phyloP scores from a whole-genome alignment of 192 early-diverging fungal genomes.

The Umbelopsis vinacea region DNA sequence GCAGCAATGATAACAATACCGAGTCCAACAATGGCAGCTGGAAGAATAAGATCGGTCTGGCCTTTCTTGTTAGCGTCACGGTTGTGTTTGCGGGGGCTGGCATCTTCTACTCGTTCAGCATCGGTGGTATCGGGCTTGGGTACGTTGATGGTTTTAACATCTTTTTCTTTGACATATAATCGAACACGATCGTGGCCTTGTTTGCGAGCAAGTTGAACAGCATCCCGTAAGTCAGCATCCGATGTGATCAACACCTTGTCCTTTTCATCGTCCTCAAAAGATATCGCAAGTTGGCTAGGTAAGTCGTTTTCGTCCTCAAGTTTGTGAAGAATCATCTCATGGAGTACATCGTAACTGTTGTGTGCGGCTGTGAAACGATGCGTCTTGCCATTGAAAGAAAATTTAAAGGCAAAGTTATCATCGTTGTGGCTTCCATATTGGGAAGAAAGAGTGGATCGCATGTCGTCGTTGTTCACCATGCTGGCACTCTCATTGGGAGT shows the following conservation, averaged over 20 bases:
- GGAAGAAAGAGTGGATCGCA: conserved; percentile 31
- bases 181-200: conserved; percentile 79
- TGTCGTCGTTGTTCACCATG: conserved; percentile 50
- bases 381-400: conserved; percentile 73
- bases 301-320: conserved; percentile 26
- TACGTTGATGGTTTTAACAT: not conserved
- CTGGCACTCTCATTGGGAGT: conserved; percentile 61
- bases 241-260: conserved; percentile 82
- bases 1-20: conserved; percentile 43
- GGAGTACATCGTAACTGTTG: conserved; percentile 55
- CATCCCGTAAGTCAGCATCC: conserved; percentile 81
- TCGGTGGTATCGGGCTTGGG: not conserved
- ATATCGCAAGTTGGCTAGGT: conserved; percentile 54
- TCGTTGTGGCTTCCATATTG: not conserved
- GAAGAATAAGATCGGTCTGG: conserved; percentile 30
- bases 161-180: conserved; percentile 45
- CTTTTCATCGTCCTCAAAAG: conserved; percentile 91
- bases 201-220: conserved; percentile 79
- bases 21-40: conserved; percentile 41
- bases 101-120: not conserved
- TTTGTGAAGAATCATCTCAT: conserved; percentile 62
- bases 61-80: not conserved
- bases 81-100: not conserved
- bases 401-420: conserved; percentile 69
- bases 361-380: conserved; percentile 73